Percentiles rank a stretch among this genome's conserved stretches.
phyloP scores from a whole-genome alignment of 192 early-diverging fungal genomes.

The Rhizophagus sp. region DNA sequence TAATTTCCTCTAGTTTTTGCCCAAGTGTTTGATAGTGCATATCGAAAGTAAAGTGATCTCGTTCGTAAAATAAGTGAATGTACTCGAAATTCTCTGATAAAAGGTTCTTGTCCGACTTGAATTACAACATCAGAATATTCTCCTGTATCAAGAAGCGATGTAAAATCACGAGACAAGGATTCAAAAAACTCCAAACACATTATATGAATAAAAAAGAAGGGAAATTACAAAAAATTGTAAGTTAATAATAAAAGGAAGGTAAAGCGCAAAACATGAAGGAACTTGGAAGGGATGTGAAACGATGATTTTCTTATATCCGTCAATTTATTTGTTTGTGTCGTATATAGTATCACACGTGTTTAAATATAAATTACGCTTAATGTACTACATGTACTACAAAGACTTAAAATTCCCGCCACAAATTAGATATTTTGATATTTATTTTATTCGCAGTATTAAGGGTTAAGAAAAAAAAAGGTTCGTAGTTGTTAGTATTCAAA shows the following conservation, averaged over 20 bases:
- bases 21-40: constrained; percentile 2
- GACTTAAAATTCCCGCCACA: neutral
- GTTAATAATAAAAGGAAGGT: neutral
- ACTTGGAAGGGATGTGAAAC: too few species aligned
- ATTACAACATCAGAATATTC: constrained; percentile 10
- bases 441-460: too few species aligned
- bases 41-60: neutral
- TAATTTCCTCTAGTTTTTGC: neutral
- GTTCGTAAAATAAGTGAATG: constrained; percentile 11
- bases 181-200: neutral
- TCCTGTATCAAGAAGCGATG: neutral
- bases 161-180: neutral
- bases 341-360: too few species aligned
- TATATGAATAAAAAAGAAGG: neutral
- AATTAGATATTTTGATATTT: too few species aligned
- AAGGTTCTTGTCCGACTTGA: neutral
- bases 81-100: neutral
- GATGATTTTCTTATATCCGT: neutral
- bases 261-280: neutral
- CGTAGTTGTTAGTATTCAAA: neutral
- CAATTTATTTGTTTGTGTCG: neutral
- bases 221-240: neutral
- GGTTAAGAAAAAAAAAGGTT: neutral
- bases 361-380: too few species aligned
- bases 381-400: too few species aligned